These are phyloP conservation scores for Ascomycota sp. DNA, from an alignment of 2,329 filamentous ascomycete genomes.

Conservation along the genomic window DNA sequence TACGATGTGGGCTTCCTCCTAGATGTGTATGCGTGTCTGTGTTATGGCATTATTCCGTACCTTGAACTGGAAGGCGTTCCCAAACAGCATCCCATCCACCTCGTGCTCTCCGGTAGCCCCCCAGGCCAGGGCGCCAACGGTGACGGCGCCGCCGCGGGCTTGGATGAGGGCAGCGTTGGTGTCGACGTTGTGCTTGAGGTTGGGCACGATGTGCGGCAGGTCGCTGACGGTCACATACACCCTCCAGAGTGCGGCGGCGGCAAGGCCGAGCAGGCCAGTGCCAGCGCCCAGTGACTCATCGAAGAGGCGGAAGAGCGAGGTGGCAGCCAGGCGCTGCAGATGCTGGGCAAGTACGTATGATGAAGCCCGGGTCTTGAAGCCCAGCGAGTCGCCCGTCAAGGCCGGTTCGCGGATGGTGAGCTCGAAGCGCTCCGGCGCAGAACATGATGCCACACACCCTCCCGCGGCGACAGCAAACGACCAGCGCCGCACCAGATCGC, in stretches of 20 bases:
- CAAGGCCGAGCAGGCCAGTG: constrained; percentile 76
- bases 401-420: constrained; percentile 70
- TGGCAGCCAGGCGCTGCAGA: constrained; percentile 29
- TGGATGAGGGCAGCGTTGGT: constrained; percentile 39
- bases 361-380: constrained; percentile 89
- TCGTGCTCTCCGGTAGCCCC: constrained; percentile 25
- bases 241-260: constrained; percentile 54
- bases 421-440: constrained; percentile 25
- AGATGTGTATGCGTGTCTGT: no score
- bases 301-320: constrained; percentile 24
- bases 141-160: constrained; percentile 32
- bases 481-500: constrained; percentile 34
- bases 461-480: constrained; percentile 18
- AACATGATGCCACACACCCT: no score
- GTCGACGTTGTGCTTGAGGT: constrained; percentile 53
- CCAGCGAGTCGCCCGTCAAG: constrained; percentile 70
- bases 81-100: constrained; percentile 23
- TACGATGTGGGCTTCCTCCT: no score
- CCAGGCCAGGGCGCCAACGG: constrained; percentile 58
- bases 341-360: constrained; percentile 68
- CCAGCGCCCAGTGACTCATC: constrained; percentile 50
- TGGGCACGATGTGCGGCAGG: constrained; percentile 62
- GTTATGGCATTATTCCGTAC: no score
- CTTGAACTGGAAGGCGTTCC: constrained; percentile 28
- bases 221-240: constrained; percentile 59